A percentile compares a stretch with the other conserved stretches of the same genome.
phyloP scores from a whole-genome alignment of 1,284 basidiomycete genomes.

The Ceratobasidium sp. region DNA sequence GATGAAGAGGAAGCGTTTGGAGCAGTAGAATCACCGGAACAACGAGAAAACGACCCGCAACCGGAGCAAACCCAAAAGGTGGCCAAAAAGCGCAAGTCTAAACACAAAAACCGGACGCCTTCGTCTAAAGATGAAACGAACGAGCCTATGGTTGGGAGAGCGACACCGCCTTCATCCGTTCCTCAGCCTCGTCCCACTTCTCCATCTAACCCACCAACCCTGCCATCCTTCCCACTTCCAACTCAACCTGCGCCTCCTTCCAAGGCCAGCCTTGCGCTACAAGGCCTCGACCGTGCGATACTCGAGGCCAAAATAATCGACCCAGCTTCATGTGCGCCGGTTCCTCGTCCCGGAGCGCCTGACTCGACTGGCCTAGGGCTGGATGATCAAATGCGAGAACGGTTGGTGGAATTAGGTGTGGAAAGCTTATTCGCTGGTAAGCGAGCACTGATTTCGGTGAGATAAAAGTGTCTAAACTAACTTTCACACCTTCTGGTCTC shows the following conservation, averaged over 20 bases:
- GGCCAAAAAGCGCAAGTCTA: constrained; percentile 48
- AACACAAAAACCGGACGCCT: constrained; percentile 13
- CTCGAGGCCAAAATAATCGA: constrained; percentile 79
- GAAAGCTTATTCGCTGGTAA: constrained; percentile 87
- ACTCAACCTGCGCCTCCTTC: constrained; percentile 77
- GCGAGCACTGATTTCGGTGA: constrained; percentile 52
- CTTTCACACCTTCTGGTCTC: constrained; percentile 18
- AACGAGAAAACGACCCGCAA: constrained; percentile 35
- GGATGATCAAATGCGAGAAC: constrained; percentile 69
- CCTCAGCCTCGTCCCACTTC: constrained; percentile 55
- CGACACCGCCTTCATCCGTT: constrained; percentile 43
- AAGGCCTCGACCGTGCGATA: constrained; percentile 82
- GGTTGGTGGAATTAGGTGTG: constrained; percentile 81
- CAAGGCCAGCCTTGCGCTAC: constrained; percentile 73
- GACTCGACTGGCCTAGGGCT: constrained; percentile 62
- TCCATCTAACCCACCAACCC: constrained; percentile 55
- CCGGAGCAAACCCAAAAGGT: constrained; percentile 51
- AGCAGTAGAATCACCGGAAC: constrained; percentile 36
- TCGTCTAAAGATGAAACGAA: not conserved
- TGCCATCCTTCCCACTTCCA: constrained; percentile 80
- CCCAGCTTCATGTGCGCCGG: constrained; percentile 64
- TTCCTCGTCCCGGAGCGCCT: constrained; percentile 62
- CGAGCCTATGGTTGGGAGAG: constrained; percentile 44
- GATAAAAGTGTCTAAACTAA: not conserved
- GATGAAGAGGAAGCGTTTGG: constrained; percentile 43